A percentile compares a stretch with the other conserved stretches of the same genome.
Conservation (phyloP, 192 early-diverging fungal species). For the Diversispora eburnea region DNA sequence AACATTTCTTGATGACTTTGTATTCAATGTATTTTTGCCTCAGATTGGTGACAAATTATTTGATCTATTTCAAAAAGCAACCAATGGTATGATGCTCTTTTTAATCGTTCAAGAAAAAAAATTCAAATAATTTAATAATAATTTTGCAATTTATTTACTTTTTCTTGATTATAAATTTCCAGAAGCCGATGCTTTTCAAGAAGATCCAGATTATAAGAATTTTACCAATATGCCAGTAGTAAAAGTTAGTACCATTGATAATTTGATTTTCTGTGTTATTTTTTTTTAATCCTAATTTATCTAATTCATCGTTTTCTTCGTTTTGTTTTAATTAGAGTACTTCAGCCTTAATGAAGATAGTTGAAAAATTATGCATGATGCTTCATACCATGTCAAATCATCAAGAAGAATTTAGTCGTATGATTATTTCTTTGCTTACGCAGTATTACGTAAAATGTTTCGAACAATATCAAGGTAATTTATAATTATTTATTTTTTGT, state of each 20-base stretch:
- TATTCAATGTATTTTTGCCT: conserved; percentile 77
- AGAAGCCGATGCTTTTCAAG: conserved; percentile 49
- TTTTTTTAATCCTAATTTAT: not conserved
- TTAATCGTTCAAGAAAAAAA: not conserved
- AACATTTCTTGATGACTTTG: conserved; percentile 73
- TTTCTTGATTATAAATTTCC: not conserved
- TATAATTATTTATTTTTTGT: conserved; percentile 8
- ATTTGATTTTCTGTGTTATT: not conserved
- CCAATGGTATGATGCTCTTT: conserved; percentile 49
- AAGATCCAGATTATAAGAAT: conserved; percentile 48
- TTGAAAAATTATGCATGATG: conserved; percentile 62
- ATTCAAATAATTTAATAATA: not conserved
- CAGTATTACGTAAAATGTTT: conserved; percentile 71
- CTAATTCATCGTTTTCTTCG: not conserved
- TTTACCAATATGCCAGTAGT: conserved; percentile 62
- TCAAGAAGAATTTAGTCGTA: conserved; percentile 62
- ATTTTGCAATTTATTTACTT: not conserved
- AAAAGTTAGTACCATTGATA: conserved; percentile 46
- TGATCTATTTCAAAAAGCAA: conserved; percentile 63
- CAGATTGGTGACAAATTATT: conserved; percentile 81
- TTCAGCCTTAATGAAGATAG: conserved; percentile 51
- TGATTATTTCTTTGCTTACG: conserved; percentile 63
- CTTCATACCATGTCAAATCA: conserved; percentile 64
- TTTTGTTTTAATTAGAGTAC: conserved; percentile 51
- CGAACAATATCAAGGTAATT: conserved; percentile 48